A percentile compares a stretch with the other conserved stretches of the same genome.
phyloP scores from a whole-genome alignment of 352 stramenopile species.

The Globisporangium megalacanthum region DNA sequence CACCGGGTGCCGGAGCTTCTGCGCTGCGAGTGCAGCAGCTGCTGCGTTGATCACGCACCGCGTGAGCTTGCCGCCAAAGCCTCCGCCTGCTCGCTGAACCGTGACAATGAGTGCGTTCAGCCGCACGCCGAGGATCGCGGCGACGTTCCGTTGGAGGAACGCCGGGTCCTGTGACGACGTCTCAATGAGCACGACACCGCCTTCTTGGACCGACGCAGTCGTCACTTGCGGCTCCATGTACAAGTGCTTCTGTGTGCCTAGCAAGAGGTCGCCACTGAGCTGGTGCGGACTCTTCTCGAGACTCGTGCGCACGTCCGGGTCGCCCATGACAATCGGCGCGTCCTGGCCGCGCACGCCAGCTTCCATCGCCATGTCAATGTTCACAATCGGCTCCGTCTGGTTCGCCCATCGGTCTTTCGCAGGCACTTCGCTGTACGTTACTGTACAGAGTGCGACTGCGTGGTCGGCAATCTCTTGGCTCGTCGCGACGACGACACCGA shows the following conservation, averaged over 20 bases:
- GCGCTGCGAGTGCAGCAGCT: slow-evolving; percentile 87
- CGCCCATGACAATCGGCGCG: slow-evolving; percentile 72
- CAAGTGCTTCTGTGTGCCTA: slow-evolving; percentile 94
- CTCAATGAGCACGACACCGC: slow-evolving; percentile 89
- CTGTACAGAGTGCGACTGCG: slow-evolving; percentile 75
- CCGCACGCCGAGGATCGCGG: slow-evolving; percentile 86
- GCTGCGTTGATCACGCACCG: slow-evolving; percentile 89
- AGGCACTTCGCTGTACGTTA: slow-evolving; percentile 33
- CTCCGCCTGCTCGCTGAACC: slow-evolving; percentile 94
- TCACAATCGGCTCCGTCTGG: slow-evolving; percentile 26
- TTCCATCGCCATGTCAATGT: slow-evolving; percentile 29
- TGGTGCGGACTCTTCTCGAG: slow-evolving; percentile 90
- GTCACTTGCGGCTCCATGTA: slow-evolving; percentile 93
- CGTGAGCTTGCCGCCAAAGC: slow-evolving; percentile 97
- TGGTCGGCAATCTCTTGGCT: slow-evolving; percentile 54
- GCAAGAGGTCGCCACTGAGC: slow-evolving; percentile 81
- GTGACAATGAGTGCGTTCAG: slow-evolving; percentile 88
- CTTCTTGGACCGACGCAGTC: slow-evolving; percentile 74
- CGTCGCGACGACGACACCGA: slow-evolving; percentile 38
- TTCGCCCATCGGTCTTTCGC: slow-evolving; percentile 22
- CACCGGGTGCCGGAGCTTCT: slow-evolving; percentile 86
- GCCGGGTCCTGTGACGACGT: slow-evolving; percentile 91
- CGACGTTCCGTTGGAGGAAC: slow-evolving; percentile 90
- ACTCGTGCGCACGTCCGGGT: slow-evolving; percentile 62
- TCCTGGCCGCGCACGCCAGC: slow-evolving; percentile 48